These are phyloP conservation scores for Penicillium turbatum DNA, from an alignment of 495 filamentous ascomycete species.

Conservation along the genomic window DNA sequence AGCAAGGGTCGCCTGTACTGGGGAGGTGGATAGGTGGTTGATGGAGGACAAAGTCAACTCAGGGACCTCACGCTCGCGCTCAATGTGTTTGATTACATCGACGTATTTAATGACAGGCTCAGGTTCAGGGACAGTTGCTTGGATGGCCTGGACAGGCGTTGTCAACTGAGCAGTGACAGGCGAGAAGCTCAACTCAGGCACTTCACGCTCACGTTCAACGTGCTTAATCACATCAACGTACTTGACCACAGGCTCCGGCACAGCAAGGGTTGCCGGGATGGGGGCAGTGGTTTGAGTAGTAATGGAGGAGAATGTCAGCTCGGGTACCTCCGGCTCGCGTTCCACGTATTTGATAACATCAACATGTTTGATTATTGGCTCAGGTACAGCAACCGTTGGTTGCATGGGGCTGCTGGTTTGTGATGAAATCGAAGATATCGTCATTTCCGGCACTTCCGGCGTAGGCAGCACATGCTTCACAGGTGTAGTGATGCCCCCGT, in stretches of 20 bases:
- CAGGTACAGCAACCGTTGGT: slow-evolving; percentile 1
- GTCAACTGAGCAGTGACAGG: slow-evolving; percentile 2
- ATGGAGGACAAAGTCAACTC: slow-evolving; percentile 11
- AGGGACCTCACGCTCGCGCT: slow-evolving; percentile 11
- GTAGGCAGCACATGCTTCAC: slow-evolving; percentile 20
- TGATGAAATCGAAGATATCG: slow-evolving; percentile 13
- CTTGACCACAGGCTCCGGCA: slow-evolving; percentile 17
- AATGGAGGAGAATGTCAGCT: slow-evolving; percentile 29
- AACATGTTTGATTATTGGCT: slow-evolving; percentile 8
- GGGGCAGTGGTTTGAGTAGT: slow-evolving; percentile 33
- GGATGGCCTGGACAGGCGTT: slow-evolving; percentile 1
- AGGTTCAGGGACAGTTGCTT: slow-evolving; percentile 7
- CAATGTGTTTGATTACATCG: slow-evolving; percentile 1
- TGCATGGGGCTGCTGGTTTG: neutral
- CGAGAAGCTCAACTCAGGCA: slow-evolving; percentile 3
- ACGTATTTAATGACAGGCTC: slow-evolving; percentile 9
- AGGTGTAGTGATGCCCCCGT: slow-evolving; percentile 30
- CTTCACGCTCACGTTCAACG: slow-evolving; percentile 4
- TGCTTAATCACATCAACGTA: slow-evolving; percentile 7
- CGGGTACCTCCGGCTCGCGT: slow-evolving; percentile 16
- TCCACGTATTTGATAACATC: slow-evolving; percentile 9
- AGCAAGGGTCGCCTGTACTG: slow-evolving; percentile 10
- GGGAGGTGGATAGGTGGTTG: slow-evolving; percentile 8
- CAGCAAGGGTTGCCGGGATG: slow-evolving; percentile 15
- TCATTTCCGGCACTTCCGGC: slow-evolving; percentile 23